Percentiles rank a stretch among this genome's conserved stretches.
Evolutionary conservation across 805 yeast species (phyloP).

Genomic region (Candida namnaoensis): DNA sequence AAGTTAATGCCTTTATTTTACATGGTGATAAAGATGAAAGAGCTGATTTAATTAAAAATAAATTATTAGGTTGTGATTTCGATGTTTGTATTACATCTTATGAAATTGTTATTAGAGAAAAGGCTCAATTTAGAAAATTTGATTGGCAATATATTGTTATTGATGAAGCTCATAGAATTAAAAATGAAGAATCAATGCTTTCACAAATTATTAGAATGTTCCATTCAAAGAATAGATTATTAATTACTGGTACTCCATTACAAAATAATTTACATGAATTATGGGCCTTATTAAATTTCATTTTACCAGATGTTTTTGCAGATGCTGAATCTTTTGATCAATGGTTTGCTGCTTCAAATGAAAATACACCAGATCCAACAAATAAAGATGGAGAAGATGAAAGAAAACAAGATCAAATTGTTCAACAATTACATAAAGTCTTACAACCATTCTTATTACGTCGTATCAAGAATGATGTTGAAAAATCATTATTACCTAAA

Average conservation of each 20-base stretch:
- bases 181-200: conserved; percentile 64
- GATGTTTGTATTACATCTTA: conserved; percentile 68
- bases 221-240: conserved; percentile 57
- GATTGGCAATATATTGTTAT: conserved; percentile 72
- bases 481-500: conserved; percentile 67
- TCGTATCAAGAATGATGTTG: conserved; percentile 77
- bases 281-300: conserved; percentile 73
- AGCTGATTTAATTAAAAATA: conserved; percentile 39
- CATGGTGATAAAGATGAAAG: conserved; percentile 73
- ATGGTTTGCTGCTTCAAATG: conserved; percentile 45
- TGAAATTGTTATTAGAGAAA: conserved; percentile 72
- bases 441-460: conserved; percentile 68
- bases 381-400: conserved; percentile 26
- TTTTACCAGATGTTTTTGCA: conserved; percentile 71
- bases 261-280: conserved; percentile 74
- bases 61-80: conserved; percentile 50
- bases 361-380: conserved; percentile 19
- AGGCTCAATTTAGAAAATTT: conserved; percentile 54
- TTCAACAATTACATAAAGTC: conserved; percentile 67
- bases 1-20: conserved; percentile 57
- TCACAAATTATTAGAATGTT: conserved; percentile 71
- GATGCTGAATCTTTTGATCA: conserved; percentile 67
- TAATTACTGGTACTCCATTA: conserved; percentile 77
- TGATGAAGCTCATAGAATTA: conserved; percentile 80
- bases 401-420: conserved; percentile 37